Evolutionary conservation across 371 early-diverging fungal species (phyloP), one percentile per base, ranked within the genome.

Genomic region (Ordospora pajunii): DNA sequence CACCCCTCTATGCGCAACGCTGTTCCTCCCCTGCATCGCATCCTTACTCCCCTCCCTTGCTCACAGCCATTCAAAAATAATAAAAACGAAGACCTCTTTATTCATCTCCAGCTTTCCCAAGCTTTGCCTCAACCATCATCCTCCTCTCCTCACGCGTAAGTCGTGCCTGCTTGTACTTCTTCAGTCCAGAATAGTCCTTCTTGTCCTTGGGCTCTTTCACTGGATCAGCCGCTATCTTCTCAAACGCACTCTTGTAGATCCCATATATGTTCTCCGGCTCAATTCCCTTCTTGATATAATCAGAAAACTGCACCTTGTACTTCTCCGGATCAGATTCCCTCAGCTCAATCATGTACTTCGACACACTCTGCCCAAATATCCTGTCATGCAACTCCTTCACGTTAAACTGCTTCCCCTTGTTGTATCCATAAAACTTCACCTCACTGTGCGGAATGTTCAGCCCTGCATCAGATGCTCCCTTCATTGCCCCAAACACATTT

Each of bases 401-500:
- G 83, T 99, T 93, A 82, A 94, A 89, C 83, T 88, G 85, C 89
- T 95, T 93, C 84, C 88, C 83, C 54, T 73, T 74, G 87, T 92
- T 91, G 88, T 89, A 97, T 85, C 97, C 99, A 80, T 92, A 93
- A 91, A 99, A 95, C 84, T 95, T 93, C 87, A 88, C 89, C 87
- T 94, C 94, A 81, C 88, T 88, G 92, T 98, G 96, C 83, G 99
- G 99, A 81, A 98, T 89, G 86, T 88, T 89, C 83, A 98, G 86
- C 87, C 99, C 99, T 87, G 96, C 96, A 88, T 98, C 99, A 84
- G 92, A 93, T 81, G 96, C 96, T 88, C 99, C 99, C 91, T 97
- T 98, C 89, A 96, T 90, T 86, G 93, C 96, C 85, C 90, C 94
- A 83, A 97, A 99, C 85, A 96, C 91, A 88, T 92, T 92, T 85